Percentiles rank a stretch among this genome's conserved stretches.
These are phyloP conservation scores for Vitis rupestris DNA, from an alignment of 164 flowering plant species.

Conservation along the genomic window DNA sequence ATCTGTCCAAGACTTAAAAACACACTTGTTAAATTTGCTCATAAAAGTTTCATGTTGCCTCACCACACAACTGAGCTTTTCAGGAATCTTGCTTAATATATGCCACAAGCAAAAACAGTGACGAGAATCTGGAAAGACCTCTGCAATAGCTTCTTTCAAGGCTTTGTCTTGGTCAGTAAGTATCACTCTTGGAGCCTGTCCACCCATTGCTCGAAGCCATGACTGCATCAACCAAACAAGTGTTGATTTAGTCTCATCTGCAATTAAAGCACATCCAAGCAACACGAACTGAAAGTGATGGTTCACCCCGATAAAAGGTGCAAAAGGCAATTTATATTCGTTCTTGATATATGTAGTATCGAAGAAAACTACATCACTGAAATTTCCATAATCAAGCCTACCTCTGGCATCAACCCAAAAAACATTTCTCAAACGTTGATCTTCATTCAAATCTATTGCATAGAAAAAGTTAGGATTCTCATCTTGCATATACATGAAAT, in stretches of 20 bases:
- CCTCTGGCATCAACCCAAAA: slow-evolving; percentile 45
- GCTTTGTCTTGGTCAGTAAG: slow-evolving; percentile 33
- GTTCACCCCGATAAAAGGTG: slow-evolving; percentile 40
- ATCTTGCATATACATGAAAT: slow-evolving; percentile 34
- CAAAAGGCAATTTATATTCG: slow-evolving; percentile 33
- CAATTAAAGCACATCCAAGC: slow-evolving; percentile 40
- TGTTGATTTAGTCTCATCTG: slow-evolving; percentile 26
- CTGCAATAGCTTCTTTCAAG: slow-evolving; percentile 35
- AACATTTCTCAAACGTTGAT: slow-evolving; percentile 31
- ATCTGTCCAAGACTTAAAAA: slow-evolving; percentile 26
- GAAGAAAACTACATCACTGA: slow-evolving; percentile 41
- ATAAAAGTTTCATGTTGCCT: slow-evolving; percentile 30
- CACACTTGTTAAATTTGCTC: slow-evolving; percentile 28
- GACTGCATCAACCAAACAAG: slow-evolving; percentile 37
- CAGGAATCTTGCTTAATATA: slow-evolving; percentile 30
- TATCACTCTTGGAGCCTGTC: slow-evolving; percentile 31
- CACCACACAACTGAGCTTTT: slow-evolving; percentile 26
- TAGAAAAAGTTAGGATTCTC: slow-evolving; percentile 41
- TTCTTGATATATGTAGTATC: slow-evolving; percentile 36
- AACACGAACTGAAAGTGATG: slow-evolving; percentile 37
- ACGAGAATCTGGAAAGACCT: slow-evolving; percentile 29
- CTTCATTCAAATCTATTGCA: slow-evolving; percentile 34
- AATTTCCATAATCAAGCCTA: slow-evolving; percentile 27
- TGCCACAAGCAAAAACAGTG: slow-evolving; percentile 45
- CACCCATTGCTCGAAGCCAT: slow-evolving; percentile 41